Evolutionary conservation across 2,329 filamentous ascomycete species (phyloP).

Genomic region (Sporothrix globosa): DNA sequence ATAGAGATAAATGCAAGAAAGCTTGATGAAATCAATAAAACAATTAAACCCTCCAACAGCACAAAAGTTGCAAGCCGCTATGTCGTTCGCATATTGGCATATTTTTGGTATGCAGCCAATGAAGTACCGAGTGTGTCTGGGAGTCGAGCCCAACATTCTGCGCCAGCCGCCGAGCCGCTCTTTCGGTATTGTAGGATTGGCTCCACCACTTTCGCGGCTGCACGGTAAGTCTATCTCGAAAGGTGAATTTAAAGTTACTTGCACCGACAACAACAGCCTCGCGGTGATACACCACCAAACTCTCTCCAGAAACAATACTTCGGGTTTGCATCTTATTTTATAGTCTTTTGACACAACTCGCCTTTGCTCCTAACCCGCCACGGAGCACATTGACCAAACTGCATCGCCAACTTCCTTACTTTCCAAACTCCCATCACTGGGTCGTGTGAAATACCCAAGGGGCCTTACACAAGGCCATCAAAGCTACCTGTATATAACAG

Average conservation of each 20-base stretch:
- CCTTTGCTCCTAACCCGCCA: neutral
- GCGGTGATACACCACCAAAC: neutral
- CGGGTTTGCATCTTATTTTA: too few species aligned
- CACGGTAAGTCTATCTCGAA: neutral
- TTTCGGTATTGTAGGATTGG: neutral
- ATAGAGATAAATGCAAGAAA: neutral
- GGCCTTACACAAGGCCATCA: neutral
- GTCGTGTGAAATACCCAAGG: neutral
- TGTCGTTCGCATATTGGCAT: too few species aligned
- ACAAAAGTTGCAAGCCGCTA: too few species aligned
- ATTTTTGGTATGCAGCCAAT: too few species aligned
- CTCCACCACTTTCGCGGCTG: too few species aligned
- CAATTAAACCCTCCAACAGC: neutral
- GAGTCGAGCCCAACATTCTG: too few species aligned
- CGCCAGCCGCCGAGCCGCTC: neutral
- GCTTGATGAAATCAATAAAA: neutral
- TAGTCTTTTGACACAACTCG: neutral
- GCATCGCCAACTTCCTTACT: neutral
- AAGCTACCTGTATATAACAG: neutral
- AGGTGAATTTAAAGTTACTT: neutral
- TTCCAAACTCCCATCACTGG: neutral
- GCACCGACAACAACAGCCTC: neutral
- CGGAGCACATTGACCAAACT: neutral
- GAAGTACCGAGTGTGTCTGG: too few species aligned
- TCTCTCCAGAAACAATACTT: neutral